These are phyloP conservation scores for Exophiala spinifera DNA, from an alignment of 2,329 filamentous ascomycete genomes.

Conservation along the genomic window DNA sequence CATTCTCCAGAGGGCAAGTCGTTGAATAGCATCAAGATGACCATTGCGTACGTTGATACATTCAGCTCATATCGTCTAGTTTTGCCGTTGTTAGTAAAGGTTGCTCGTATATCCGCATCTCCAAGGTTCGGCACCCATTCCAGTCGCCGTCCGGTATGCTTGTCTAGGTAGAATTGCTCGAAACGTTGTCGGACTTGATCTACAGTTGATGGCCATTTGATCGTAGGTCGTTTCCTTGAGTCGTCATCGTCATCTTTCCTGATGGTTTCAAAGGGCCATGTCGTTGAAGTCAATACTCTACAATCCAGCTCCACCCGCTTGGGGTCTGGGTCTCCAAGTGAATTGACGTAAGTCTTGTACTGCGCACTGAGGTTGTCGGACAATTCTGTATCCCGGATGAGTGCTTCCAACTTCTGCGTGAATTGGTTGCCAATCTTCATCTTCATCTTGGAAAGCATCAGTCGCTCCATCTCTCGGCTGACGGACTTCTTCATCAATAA, in stretches of 20 bases:
- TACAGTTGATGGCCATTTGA: conserved; percentile 73
- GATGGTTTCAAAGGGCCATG: conserved; percentile 92
- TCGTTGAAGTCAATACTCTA: conserved; percentile 85
- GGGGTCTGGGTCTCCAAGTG: conserved; percentile 53
- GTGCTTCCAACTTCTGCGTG: conserved; percentile 87
- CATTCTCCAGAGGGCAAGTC: conserved; percentile 55
- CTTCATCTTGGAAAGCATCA: conserved; percentile 97
- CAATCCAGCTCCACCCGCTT: conserved; percentile 75
- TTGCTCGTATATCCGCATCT: conserved; percentile 80
- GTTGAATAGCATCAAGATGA: conserved; percentile 87
- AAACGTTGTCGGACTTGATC: conserved; percentile 77
- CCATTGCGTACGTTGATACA: conserved; percentile 88
- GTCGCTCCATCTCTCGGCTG: conserved; percentile 87
- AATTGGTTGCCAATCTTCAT: conserved; percentile 92
- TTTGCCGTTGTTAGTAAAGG: conserved; percentile 70
- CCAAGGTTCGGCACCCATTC: conserved; percentile 79
- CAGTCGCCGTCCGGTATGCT: conserved; percentile 82
- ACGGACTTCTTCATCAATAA: conserved; percentile 85
- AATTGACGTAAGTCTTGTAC: conserved; percentile 69
- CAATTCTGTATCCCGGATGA: conserved; percentile 94
- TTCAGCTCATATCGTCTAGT: conserved; percentile 82
- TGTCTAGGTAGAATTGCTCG: conserved; percentile 80
- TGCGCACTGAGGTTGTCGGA: conserved; percentile 76
- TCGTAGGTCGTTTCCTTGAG: conserved; percentile 45
- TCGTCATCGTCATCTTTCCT: conserved; percentile 53